Evolutionary conservation across 2,329 filamentous ascomycete species (phyloP).

Genomic region (Colletotrichum tabaci): DNA sequence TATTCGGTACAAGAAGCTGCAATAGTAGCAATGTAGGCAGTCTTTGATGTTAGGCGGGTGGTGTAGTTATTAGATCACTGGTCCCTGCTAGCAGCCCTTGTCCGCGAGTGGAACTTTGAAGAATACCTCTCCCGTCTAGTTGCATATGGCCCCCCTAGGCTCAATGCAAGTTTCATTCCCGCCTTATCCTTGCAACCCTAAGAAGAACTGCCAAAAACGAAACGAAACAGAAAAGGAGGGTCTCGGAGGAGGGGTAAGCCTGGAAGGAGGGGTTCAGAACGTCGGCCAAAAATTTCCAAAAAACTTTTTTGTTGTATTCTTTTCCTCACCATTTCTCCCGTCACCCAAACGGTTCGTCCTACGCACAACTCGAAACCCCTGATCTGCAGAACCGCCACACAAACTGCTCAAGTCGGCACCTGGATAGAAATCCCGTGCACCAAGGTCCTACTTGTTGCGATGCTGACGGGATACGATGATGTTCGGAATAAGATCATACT

Average conservation of each 20-base stretch:
- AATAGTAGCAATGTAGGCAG: too few species aligned
- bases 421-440: neutral
- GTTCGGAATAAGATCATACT: neutral
- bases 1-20: too few species aligned
- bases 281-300: neutral
- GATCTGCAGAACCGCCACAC: conserved; percentile 9
- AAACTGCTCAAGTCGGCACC: neutral
- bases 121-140: conserved; percentile 1
- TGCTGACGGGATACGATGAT: neutral
- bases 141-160: conserved; percentile 27
- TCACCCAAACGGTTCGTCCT: conserved; percentile 12
- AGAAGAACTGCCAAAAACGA: conserved; percentile 36
- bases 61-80: too few species aligned
- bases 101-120: too few species aligned
- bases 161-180: conserved; percentile 21
- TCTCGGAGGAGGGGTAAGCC: neutral
- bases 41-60: too few species aligned
- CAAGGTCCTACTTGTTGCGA: neutral
- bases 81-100: too few species aligned
- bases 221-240: conserved; percentile 36
- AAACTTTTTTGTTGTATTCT: neutral
- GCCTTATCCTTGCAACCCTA: conserved; percentile 38
- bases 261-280: neutral
- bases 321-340: conserved; percentile 7
- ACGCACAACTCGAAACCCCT: conserved; percentile 26